Conservation (phyloP, 805 yeast genomes). For the Saturnispora sanitii region DNA sequence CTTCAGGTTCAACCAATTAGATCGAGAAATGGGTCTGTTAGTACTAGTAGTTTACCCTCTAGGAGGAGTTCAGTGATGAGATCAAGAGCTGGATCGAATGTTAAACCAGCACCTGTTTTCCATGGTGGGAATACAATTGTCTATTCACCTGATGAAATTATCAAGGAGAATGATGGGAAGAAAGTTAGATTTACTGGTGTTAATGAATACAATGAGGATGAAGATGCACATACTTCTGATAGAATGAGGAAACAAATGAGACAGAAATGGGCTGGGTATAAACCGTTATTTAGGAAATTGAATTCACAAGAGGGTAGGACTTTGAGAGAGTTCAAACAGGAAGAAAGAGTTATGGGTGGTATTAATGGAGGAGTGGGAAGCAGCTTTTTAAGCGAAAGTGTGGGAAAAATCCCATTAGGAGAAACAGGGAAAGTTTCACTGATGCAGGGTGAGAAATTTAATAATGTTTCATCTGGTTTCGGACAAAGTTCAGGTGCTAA, state of each 20-base stretch:
- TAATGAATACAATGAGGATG: slow-evolving; percentile 40
- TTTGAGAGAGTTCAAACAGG: slow-evolving; percentile 20
- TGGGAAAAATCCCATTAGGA: not conserved
- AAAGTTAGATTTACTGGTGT: slow-evolving; percentile 46
- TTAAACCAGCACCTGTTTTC: slow-evolving; percentile 4
- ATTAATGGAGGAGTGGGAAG: slow-evolving; percentile 4
- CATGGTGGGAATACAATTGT: slow-evolving; percentile 19
- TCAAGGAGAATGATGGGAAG: slow-evolving; percentile 22
- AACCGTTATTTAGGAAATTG: slow-evolving; percentile 24
- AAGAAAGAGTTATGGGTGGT: slow-evolving; percentile 11
- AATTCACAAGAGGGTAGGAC: slow-evolving; percentile 31
- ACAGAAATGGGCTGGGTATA: slow-evolving; percentile 27
- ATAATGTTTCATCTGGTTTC: slow-evolving; percentile 6
- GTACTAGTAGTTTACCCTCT: not conserved
- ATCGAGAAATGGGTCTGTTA: slow-evolving; percentile 12
- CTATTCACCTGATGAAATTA: slow-evolving; percentile 12
- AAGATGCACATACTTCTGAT: slow-evolving; percentile 43
- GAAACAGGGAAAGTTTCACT: slow-evolving; percentile 21
- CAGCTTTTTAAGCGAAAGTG: slow-evolving; percentile 2
- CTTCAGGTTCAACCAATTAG: slow-evolving; percentile 14
- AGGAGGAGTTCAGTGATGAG: slow-evolving; percentile 18
- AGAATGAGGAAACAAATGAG: slow-evolving; percentile 28
- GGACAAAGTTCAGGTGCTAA: not conserved
- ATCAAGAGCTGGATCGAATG: slow-evolving; percentile 5
- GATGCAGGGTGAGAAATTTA: slow-evolving; percentile 19